phyloP scores from a whole-genome alignment of 2,329 filamentous ascomycete genomes.

The Beauveria sp. region DNA sequence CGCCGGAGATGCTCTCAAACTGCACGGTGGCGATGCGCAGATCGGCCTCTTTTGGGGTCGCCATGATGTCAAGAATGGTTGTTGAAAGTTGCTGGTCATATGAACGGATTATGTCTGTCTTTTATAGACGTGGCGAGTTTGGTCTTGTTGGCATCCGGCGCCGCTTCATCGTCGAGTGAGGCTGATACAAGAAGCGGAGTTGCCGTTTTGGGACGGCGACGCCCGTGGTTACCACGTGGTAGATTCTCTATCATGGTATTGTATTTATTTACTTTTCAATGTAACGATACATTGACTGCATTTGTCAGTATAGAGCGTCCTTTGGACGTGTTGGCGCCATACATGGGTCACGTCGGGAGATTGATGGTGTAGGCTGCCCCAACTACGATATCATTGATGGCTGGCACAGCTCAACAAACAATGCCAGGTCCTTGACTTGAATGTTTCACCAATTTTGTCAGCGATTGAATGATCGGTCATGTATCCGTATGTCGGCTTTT shows the following conservation, averaged over 20 bases:
- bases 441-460: too few species aligned
- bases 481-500: too few species aligned
- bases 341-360: too few species aligned
- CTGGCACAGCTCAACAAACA: too few species aligned
- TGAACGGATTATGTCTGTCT: not conserved
- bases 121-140: not conserved
- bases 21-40: slow-evolving; percentile 13
- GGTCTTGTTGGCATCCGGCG: not conserved
- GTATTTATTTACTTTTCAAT: not conserved
- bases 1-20: slow-evolving; percentile 12
- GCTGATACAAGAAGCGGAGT: not conserved
- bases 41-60: not conserved
- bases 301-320: too few species aligned
- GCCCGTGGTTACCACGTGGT: not conserved
- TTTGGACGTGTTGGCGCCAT: too few species aligned
- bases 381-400: too few species aligned
- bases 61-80: not conserved
- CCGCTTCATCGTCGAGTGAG: not conserved
- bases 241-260: too few species aligned
- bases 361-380: too few species aligned
- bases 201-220: not conserved
- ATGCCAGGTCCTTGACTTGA: too few species aligned
- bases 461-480: too few species aligned
- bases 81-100: too few species aligned
- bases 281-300: not conserved